Percentiles rank a stretch among this genome's conserved stretches.
Conservation (phyloP, 768 basidiomycete genomes). For the Cubamyces lactineus region DNA sequence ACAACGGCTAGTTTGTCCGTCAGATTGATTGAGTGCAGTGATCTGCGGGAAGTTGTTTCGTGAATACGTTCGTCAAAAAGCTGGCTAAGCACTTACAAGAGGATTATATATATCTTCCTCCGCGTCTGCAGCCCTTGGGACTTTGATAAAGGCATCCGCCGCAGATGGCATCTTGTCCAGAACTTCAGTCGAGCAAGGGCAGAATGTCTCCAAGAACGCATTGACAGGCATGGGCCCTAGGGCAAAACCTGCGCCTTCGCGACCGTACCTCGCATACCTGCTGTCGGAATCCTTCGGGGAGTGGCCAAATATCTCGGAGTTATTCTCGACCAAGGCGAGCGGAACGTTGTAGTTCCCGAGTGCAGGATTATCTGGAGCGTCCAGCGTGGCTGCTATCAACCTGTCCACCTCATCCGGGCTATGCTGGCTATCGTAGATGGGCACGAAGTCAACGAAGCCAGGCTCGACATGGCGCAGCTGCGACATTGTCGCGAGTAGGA, state of each 20-base stretch:
- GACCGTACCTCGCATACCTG: background rate
- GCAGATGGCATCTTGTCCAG: background rate
- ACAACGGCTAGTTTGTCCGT: background rate
- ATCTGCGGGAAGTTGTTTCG: background rate
- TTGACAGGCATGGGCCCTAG: background rate
- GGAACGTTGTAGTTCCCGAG: background rate
- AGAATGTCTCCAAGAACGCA: slow-evolving; percentile 1
- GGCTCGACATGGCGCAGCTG: too few relatives aligned
- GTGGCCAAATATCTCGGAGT: background rate
- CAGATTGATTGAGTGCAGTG: background rate
- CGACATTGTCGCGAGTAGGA: too few relatives aligned
- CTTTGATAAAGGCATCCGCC: background rate
- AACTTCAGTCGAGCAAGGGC: background rate
- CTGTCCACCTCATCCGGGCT: too few relatives aligned
- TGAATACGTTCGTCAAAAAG: background rate
- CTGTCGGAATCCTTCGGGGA: background rate
- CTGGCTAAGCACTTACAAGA: background rate
- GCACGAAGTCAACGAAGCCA: too few relatives aligned
- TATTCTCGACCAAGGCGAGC: background rate
- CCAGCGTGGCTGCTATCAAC: too few relatives aligned
- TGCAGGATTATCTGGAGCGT: too few relatives aligned
- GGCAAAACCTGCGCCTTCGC: background rate
- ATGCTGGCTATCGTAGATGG: too few relatives aligned
- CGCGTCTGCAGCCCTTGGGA: background rate
- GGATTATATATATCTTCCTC: background rate